Percentiles rank a stretch among this genome's conserved stretches.
These are phyloP conservation scores for Glebionis coronaria DNA, from an alignment of 129 eudicot species.

Conservation along the genomic window DNA sequence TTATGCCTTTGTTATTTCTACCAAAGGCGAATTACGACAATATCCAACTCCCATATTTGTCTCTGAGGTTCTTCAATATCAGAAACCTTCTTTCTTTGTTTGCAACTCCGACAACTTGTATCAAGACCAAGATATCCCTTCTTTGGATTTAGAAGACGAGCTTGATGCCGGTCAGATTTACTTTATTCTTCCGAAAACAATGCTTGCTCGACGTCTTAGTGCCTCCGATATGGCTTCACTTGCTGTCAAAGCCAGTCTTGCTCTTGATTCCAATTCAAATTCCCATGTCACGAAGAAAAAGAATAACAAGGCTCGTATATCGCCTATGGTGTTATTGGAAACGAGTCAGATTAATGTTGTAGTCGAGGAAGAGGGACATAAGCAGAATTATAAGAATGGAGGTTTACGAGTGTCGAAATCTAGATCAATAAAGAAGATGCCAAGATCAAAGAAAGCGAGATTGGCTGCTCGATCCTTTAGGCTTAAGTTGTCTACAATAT, in stretches of 20 bases:
- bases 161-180: slow-evolving; percentile 60
- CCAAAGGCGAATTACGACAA: slow-evolving; percentile 34
- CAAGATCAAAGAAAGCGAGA: slow-evolving; percentile 12
- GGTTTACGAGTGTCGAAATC: slow-evolving; percentile 27
- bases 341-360: slow-evolving; percentile 17
- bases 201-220: slow-evolving; percentile 42
- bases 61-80: slow-evolving; percentile 35
- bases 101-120: slow-evolving; percentile 61
- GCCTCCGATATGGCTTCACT: slow-evolving; percentile 75
- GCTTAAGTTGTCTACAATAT: slow-evolving; percentile 28
- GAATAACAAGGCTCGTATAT: slow-evolving; percentile 36
- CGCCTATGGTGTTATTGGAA: slow-evolving; percentile 28
- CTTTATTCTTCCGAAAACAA: slow-evolving; percentile 45
- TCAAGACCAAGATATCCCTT: slow-evolving; percentile 43
- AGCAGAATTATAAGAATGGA: neutral
- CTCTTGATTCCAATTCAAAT: slow-evolving; percentile 37
- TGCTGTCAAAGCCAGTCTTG: slow-evolving; percentile 69
- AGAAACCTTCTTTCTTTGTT: slow-evolving; percentile 37
- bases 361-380: slow-evolving; percentile 13
- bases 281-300: too few species aligned
- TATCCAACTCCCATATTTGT: slow-evolving; percentile 40
- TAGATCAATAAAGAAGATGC: slow-evolving; percentile 18
- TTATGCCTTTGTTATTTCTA: slow-evolving; percentile 36
- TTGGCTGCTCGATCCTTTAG: slow-evolving; percentile 22
- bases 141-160: slow-evolving; percentile 32